Conservation (phyloP, 1,139 yeast species). For the Zygosaccharomyces pseudobailii region DNA sequence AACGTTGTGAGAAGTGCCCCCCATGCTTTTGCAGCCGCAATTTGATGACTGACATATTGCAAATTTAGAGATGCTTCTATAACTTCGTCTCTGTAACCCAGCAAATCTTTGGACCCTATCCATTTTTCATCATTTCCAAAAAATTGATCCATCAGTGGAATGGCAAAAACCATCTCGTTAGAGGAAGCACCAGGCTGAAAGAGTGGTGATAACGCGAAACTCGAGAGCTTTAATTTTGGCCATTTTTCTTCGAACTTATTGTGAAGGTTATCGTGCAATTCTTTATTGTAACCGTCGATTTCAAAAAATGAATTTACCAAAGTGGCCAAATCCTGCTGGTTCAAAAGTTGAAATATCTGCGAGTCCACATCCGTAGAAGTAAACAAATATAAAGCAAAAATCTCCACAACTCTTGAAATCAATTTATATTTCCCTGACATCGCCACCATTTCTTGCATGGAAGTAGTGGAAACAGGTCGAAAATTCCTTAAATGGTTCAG, state of each 20-base stretch:
- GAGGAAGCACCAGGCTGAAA: slow-evolving; percentile 49
- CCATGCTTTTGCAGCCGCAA: slow-evolving; percentile 66
- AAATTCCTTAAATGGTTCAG: slow-evolving; percentile 36
- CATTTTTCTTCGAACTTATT: slow-evolving; percentile 46
- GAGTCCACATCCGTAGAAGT: slow-evolving; percentile 46
- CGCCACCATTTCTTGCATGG: slow-evolving; percentile 35
- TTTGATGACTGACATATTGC: slow-evolving; percentile 64
- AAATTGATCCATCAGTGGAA: slow-evolving; percentile 58
- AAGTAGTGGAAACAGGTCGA: slow-evolving; percentile 19
- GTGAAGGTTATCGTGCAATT: slow-evolving; percentile 44
- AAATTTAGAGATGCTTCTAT: slow-evolving; percentile 57
- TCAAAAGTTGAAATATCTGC: slow-evolving; percentile 44
- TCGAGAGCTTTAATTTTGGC: slow-evolving; percentile 45
- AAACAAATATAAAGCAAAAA: slow-evolving; percentile 67
- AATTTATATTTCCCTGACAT: slow-evolving; percentile 54
- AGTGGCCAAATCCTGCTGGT: slow-evolving; percentile 38
- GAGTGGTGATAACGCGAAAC: slow-evolving; percentile 49
- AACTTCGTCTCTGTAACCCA: slow-evolving; percentile 48
- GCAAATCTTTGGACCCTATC: slow-evolving; percentile 36
- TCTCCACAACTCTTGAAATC: slow-evolving; percentile 65
- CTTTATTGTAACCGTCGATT: slow-evolving; percentile 41
- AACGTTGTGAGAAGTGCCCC: slow-evolving; percentile 72
- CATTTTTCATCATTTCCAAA: slow-evolving; percentile 48
- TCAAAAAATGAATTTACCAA: slow-evolving; percentile 36
- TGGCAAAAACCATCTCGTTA: slow-evolving; percentile 51